Evolutionary conservation across 345 rosid genomes (phyloP), one percentile per base, ranked within the genome.

Genomic region (Limnanthes douglasii): DNA sequence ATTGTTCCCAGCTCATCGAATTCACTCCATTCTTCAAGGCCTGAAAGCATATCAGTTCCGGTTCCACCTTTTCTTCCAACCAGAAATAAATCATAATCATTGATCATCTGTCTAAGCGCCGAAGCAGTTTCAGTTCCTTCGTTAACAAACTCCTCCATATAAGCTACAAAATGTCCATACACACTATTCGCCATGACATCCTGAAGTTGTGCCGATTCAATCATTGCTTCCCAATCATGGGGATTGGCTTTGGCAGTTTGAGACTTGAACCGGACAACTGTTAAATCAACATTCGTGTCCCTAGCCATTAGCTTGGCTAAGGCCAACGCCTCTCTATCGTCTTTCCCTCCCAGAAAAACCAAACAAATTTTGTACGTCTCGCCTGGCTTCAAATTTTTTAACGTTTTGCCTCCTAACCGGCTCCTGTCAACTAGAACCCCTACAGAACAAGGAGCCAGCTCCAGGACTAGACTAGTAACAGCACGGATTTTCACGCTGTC

Each of bases 321-420:
- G 2, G 58, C 21, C 17, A 65, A 19, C 9, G 64, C 72, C 44
- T 65, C 72, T 15, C 60, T 18, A 46, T 65, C 72, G 11, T 65
- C 67, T 0, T 24, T 27, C 6, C 72, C 72, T 0, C 72, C 67
- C 5, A 60, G 11, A 39, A 60, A 65, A 3, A 57, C 25, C 57
- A 50, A 6, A 18, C 37, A 23, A 28, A 28, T 2, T 6, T 2
- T 2, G 6, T 3, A 4, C n/a, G 10, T 4, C 2, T 4, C n/a
- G n/a, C n/a, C n/a, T n/a, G n/a, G n/a, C n/a, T n/a, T n/a, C n/a
- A n/a, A n/a, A n/a, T n/a, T n/a, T 26, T 26, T 26, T 8, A 11
- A 26, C 2, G 7, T 26, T 26, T 8, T 8, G n/a, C 30, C n/a
- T 15, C 18, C 43, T 10, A 8, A 26, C 7, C 2, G 10, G 7